Evolutionary conservation across 768 basidiomycete genomes (phyloP).

Genomic region (Pulveroboletus frians): DNA sequence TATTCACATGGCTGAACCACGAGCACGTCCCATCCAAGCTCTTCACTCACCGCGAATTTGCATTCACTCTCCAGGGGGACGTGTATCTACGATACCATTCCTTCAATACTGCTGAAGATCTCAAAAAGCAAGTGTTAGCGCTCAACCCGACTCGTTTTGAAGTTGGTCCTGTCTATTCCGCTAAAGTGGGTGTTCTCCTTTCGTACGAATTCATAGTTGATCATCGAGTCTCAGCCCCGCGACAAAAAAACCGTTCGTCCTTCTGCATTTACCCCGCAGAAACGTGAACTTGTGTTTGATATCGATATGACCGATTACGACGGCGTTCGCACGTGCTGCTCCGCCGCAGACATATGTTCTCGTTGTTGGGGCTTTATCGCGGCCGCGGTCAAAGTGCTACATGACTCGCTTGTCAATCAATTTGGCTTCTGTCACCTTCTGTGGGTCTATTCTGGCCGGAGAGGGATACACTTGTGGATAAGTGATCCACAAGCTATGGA

Average conservation of each 20-base stretch:
- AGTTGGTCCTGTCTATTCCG: constrained; percentile 91
- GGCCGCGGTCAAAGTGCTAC: constrained; percentile 83
- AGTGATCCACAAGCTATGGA: constrained; percentile 84
- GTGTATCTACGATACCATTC: constrained; percentile 95
- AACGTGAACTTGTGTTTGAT: constrained; percentile 96
- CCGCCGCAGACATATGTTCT: constrained; percentile 83
- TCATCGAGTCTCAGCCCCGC: constrained; percentile 52
- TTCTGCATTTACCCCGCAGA: constrained; percentile 62
- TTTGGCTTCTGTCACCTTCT: constrained; percentile 88
- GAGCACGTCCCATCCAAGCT: constrained; percentile 72
- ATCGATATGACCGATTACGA: constrained; percentile 99
- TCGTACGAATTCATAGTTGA: background rate
- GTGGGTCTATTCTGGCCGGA: constrained; percentile 98
- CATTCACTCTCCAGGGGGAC: constrained; percentile 87
- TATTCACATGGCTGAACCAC: constrained; percentile 95
- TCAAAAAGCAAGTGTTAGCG: constrained; percentile 83
- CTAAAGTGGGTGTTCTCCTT: constrained; percentile 54
- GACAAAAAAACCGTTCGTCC: constrained; percentile 81
- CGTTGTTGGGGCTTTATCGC: constrained; percentile 95
- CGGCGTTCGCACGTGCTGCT: constrained; percentile 90
- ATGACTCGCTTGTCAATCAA: constrained; percentile 73
- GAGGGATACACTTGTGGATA: constrained; percentile 98
- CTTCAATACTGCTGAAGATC: constrained; percentile 77
- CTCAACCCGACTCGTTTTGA: constrained; percentile 93
- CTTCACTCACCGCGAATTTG: constrained; percentile 93